Evolutionary conservation across 352 stramenopile genomes (phyloP), one percentile per base, ranked within the genome.

Genomic region (Phytophthora pinifolia): DNA sequence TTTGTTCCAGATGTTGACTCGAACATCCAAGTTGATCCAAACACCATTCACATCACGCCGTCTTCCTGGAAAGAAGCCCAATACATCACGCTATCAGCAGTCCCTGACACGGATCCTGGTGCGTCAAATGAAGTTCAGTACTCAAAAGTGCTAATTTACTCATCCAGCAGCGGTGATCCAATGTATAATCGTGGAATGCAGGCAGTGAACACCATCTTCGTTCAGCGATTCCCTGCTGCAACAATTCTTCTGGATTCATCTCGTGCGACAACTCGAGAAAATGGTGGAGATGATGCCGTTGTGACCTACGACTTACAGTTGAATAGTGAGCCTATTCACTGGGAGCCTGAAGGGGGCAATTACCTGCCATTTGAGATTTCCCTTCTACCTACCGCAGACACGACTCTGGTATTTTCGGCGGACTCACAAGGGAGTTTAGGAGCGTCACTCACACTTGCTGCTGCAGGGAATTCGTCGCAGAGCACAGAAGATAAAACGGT

Each of bases 241-340:
- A 15, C 35, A 18, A 65, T 82, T 0, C 13, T 82, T 7, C 51
- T 88, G 20, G 62, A 86, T 43, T 58, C 78, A 13, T 76, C 68
- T 5, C 35, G 49, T 32, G 34, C 58, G 6, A 48, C 32, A 22
- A 69, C 54, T 15, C 63, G 52, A 31, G 78, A 88, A 62, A 79
- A 79, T 53, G 67, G 53, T 45, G 57, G 57, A n/a, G 54, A 55
- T 47, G 62, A 58, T 12, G 59, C 56, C 1, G 53, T 41, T 33
- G 46, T 59, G 1, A 20, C 63, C 2, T 89, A 91, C 45, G 46
- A 59, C 2, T 4, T 89, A 17, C 32, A 44, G 6, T 45, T 89
- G 15, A 62, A 55, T 8, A 79, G 71, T 20, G 78, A 88, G 43
- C 80, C 78, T 0, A 82, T 89, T 62, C 57, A 91, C 29, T 91